Base-by-base conservation (phyloP, 192 early-diverging fungal genomes). In the Gonapodya sp. region DNA sequence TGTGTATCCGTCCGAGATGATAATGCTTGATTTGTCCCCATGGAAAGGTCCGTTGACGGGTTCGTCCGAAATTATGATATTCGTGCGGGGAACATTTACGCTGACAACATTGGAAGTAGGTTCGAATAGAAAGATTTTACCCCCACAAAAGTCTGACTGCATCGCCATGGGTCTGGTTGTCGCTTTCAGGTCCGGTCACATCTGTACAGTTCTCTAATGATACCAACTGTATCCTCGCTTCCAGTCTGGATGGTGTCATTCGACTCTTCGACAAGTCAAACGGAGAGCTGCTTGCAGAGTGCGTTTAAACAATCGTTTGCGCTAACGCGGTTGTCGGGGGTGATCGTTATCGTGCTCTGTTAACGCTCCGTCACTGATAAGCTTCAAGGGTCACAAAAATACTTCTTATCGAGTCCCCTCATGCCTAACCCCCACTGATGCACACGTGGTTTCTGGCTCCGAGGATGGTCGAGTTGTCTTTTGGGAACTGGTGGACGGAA, bases 391-490 rank as follows among this genome's bases (percentile, higher is more conserved):
- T 0, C 97, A 99, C 85, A 88, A 86, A 73, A 95, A 97, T 80
- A 82, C 79, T 31, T 83, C 92, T 78, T 97, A 96, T 84, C 90
- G 94, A 35, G 86, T 96, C 34, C 89, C 87, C 24, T 92, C 93
- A 35, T 88, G 90, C 36, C 84, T 97, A 1, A 87, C 89, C 16
- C 89, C 90, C 78, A 90, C 88, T 37, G 94, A 94, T 80, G 87
- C 91, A 0, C 80, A 91, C 82, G 93, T 95, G 0, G 87, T 95
- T 18, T 93, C 93, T 79, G 97, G 97, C 0, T 94, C 93, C 72
- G 96, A 99, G 82, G 95, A 97, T 83, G 95, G 95, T 8, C 86
- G 84, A 36, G 92, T 97, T 1, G 92, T 92, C 83, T 87, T 95
- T 36, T 99, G 96, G 96, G 93, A 96, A 85, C 83, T 95, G 31